Base-by-base conservation (phyloP, 441 rosid species). In the Euphorbia schlechtendalii region DNA sequence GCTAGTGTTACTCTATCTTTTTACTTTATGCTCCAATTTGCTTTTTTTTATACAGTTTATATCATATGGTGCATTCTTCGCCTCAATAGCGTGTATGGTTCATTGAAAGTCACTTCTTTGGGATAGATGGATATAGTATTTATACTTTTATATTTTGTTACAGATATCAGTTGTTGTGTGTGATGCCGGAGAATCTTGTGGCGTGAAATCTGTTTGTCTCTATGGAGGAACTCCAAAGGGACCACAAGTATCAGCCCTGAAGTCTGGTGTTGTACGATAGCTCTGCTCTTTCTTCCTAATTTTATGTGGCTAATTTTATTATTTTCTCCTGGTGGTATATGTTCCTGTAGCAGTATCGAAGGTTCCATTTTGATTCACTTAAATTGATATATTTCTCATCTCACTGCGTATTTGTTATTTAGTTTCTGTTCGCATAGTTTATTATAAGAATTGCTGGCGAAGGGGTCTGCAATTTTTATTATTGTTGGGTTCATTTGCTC, bases 141-240 rank as follows among this genome's bases (percentile, higher is more conserved):
- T 24, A 14, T 53, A 22, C 45, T 5, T 40, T 10, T 68, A 24
- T 49, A 66, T 22, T 52, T 56, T 60, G 57, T 74, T 70, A 74
- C 76, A 92, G 98, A 90, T 90, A 78, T 85, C 80, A 43, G 87
- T 69, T 72, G 97, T 90, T 56, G 48, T 93, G 74, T 78, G 65
- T 32, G 86, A 82, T 79, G 97, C 97, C 76, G 99, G 96, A 60
- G 77, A 80, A 69, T 77, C 93, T 7, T 86, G 91, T 60, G 84
- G 87, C n/a, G 72, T 93, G 69, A 80, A 69, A 63, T 87, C 97
- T 48, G 86, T 88, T 58, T 93, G 96, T 73, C 61, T 93, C 59
- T 93, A 86, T 72, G 99, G 97, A 74, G 99, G 99, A 83, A 81
- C 85, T 11, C 71, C 95, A 9, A 93, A 88, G 75, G 83, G 84